Conservation (phyloP, 169 alveolate genomes). For the Plasmodium blacklocki region DNA sequence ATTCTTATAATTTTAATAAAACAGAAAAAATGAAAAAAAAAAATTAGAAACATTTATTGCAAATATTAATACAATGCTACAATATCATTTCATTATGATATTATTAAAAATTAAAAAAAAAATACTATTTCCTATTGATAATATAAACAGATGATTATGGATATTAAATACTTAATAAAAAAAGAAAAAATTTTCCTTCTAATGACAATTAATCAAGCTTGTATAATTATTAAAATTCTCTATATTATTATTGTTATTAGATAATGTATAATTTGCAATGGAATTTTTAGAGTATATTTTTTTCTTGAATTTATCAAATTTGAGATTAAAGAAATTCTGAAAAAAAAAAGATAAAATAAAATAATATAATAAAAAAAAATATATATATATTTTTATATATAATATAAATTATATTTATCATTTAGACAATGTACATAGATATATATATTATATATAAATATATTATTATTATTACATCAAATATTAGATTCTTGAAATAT, state of each 20-base stretch:
- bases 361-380: not conserved
- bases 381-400: not conserved
- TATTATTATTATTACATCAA: slow-evolving; percentile 59
- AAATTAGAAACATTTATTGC: no score
- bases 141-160: no score
- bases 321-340: slow-evolving; percentile 55
- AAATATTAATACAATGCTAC: no score
- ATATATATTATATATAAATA: not conserved
- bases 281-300: slow-evolving; percentile 27
- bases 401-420: not conserved
- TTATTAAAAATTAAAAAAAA: no score
- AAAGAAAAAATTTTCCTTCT: not conserved
- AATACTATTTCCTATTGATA: no score
- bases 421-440: not conserved
- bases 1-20: no score
- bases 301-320: slow-evolving; percentile 46
- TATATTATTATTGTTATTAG: slow-evolving; percentile 10
- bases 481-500: slow-evolving; percentile 45
- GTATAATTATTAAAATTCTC: slow-evolving; percentile 19
- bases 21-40: no score
- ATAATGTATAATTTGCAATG: not conserved
- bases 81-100: no score
- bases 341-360: slow-evolving; percentile 10
- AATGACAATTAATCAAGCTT: slow-evolving; percentile 10
- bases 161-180: no score